Base-by-base conservation (phyloP, 176 grass and related monocot species). In the Triticum turgidum region DNA sequence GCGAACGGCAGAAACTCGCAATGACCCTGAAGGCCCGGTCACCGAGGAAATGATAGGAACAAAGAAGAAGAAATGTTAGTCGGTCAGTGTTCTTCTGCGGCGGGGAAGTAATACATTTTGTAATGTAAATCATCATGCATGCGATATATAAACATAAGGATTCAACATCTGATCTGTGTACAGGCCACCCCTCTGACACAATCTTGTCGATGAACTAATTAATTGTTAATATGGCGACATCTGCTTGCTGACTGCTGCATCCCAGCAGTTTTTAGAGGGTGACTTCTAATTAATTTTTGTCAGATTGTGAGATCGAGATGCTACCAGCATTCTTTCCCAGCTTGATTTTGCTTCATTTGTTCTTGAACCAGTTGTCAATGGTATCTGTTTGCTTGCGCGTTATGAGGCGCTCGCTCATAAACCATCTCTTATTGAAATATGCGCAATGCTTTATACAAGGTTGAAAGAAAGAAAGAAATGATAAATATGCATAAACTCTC, bases 1-100 rank as follows among this genome's bases (percentile, higher is more conserved):
- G 97, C 32, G 94, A 99, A 82, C 83, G 97, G 44, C 94, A 99
- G 77, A 94, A 89, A 86, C 94, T 99, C 2, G 80, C 87, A 79
- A 91, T 99, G 94, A 92, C 86, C 83, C 29, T 96, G 69, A 96
- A 96, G 67, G 86, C 82, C 51, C 65, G 76, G 82, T 81, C 85
- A 62, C 90, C 90, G 1, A 80, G 52, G 80, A 90, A 82, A 88
- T 86, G 83, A 41, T 94, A 95, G 61, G 79, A 64, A 38, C 27
- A 41, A 63, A 18, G 37, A 13, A 34, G 4, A 81, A 73, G 38
- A 77, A 70, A 39, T 4, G 29, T 25, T 22, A 78, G 78, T 39
- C 6, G 49, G 39, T 65, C 27, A 22, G 77, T 62, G 21, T 0
- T 42, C 21, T 62, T 75, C 52, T 71, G n/a, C 9, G 22, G 62